Evolutionary conservation across 1,284 basidiomycete species (phyloP).

Genomic region (Kwoniella shivajii): DNA sequence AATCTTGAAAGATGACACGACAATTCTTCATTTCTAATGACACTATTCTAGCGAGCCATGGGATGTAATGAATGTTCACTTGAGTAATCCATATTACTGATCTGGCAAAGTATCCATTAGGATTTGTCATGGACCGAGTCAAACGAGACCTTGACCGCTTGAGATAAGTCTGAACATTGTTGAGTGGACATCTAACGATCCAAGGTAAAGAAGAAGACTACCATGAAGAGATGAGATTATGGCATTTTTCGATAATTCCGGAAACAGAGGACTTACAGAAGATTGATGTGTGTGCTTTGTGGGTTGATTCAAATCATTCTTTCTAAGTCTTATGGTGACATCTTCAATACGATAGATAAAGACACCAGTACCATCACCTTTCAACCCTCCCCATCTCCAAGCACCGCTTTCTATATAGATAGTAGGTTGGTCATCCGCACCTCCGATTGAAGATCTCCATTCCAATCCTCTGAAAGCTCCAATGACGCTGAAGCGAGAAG

Average conservation of each 20-base stretch:
- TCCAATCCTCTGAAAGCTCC: slow-evolving; percentile 36
- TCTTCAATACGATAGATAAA: slow-evolving; percentile 43
- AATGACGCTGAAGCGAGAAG: slow-evolving; percentile 24
- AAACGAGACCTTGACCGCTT: no score
- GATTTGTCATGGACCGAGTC: background rate
- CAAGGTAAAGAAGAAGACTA: no score
- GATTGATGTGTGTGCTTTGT: background rate
- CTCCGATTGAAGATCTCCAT: slow-evolving; percentile 36
- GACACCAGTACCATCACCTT: slow-evolving; percentile 28
- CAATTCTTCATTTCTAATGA: slow-evolving; percentile 39
- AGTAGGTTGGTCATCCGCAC: slow-evolving; percentile 8
- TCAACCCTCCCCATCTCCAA: slow-evolving; percentile 40
- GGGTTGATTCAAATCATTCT: background rate
- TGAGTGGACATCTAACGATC: no score
- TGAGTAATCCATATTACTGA: slow-evolving; percentile 21
- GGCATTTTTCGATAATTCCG: background rate
- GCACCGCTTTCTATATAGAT: slow-evolving; percentile 36
- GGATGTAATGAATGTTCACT: slow-evolving; percentile 43
- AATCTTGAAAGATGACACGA: slow-evolving; percentile 43
- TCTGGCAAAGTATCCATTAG: background rate
- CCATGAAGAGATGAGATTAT: background rate
- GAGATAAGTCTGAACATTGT: no score
- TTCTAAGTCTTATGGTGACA: slow-evolving; percentile 27
- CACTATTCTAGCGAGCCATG: slow-evolving; percentile 36
- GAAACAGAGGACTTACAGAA: background rate